phyloP scores from a whole-genome alignment of 495 filamentous ascomycete species.

The Hyaloscypha hepaticicola region DNA sequence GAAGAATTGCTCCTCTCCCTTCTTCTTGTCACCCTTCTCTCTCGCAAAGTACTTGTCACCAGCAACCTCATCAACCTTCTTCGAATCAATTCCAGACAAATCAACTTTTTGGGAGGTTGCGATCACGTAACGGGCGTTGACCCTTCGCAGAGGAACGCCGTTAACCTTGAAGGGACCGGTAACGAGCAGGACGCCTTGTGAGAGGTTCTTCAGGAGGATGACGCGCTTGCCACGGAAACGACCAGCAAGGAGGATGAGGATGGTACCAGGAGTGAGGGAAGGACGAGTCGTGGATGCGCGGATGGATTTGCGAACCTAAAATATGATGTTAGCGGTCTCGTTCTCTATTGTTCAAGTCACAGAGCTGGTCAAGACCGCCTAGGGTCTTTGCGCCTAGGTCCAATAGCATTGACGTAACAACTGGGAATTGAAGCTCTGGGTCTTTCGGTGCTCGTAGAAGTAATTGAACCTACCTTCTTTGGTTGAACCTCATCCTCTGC shows the following conservation, averaged over 20 bases:
- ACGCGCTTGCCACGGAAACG: slow-evolving; percentile 99
- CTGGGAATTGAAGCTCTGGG: slow-evolving; percentile 12
- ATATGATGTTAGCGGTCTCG: slow-evolving; percentile 16
- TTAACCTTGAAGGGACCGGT: slow-evolving; percentile 99
- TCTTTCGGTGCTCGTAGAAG: neutral
- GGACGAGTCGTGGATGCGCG: slow-evolving; percentile 80
- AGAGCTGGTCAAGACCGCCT: neutral
- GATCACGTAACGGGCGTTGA: slow-evolving; percentile 98
- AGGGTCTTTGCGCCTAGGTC: neutral
- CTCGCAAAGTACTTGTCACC: slow-evolving; percentile 88
- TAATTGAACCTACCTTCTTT: slow-evolving; percentile 75
- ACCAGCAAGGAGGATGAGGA: slow-evolving; percentile 98
- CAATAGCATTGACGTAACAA: neutral
- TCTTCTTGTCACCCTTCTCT: slow-evolving; percentile 90
- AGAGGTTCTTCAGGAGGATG: slow-evolving; percentile 93
- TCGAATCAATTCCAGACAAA: slow-evolving; percentile 75
- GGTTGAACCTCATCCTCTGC: slow-evolving; percentile 87
- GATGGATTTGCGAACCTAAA: slow-evolving; percentile 89
- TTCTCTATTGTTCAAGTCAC: neutral
- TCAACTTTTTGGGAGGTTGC: slow-evolving; percentile 91
- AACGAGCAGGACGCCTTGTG: slow-evolving; percentile 95
- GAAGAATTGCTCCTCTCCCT: slow-evolving; percentile 96
- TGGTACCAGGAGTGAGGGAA: slow-evolving; percentile 85
- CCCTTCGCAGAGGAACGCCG: slow-evolving; percentile 95
- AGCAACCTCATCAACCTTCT: slow-evolving; percentile 81